Conservation (phyloP, 2,329 filamentous ascomycete species). For the Oidium heveae region DNA sequence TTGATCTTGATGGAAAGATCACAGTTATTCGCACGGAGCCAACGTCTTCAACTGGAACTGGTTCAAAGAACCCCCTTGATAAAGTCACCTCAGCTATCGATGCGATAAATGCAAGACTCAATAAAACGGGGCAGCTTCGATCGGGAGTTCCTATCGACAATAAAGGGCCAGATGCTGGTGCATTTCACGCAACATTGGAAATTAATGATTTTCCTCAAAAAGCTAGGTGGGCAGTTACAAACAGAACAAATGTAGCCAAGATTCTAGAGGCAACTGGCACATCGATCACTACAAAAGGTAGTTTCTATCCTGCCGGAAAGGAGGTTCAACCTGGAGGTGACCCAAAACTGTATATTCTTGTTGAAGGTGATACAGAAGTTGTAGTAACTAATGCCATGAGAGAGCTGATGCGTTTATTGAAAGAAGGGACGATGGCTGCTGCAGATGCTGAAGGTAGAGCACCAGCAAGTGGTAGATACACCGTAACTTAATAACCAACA, state of each 20-base stretch:
- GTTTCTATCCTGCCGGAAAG: conserved; percentile 63
- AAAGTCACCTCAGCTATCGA: conserved; percentile 77
- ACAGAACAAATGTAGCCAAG: conserved; percentile 93
- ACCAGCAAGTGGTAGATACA: conserved; percentile 62
- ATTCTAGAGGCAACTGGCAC: conserved; percentile 86
- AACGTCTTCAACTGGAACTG: conserved; percentile 15
- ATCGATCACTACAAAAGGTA: conserved; percentile 93
- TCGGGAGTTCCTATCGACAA: conserved; percentile 92
- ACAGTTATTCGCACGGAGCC: conserved; percentile 47
- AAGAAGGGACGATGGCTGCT: conserved; percentile 73
- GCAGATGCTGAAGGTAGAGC: conserved; percentile 66
- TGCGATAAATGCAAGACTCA: conserved; percentile 73
- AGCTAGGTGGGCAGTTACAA: conserved; percentile 94
- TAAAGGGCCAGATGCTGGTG: conserved; percentile 88
- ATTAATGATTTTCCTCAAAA: conserved; percentile 99
- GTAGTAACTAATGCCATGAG: conserved; percentile 75
- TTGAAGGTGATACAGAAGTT: conserved; percentile 89
- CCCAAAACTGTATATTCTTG: conserved; percentile 92
- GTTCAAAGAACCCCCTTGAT: conserved; percentile 43
- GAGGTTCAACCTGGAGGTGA: conserved; percentile 48
- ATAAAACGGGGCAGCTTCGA: conserved; percentile 68
- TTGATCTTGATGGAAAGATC: conserved; percentile 42
- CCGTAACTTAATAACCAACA: conserved; percentile 34
- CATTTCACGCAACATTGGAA: conserved; percentile 88
- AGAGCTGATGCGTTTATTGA: conserved; percentile 67